Base-by-base conservation (phyloP, 208 protist species). In the Leishmania aethiopica region DNA sequence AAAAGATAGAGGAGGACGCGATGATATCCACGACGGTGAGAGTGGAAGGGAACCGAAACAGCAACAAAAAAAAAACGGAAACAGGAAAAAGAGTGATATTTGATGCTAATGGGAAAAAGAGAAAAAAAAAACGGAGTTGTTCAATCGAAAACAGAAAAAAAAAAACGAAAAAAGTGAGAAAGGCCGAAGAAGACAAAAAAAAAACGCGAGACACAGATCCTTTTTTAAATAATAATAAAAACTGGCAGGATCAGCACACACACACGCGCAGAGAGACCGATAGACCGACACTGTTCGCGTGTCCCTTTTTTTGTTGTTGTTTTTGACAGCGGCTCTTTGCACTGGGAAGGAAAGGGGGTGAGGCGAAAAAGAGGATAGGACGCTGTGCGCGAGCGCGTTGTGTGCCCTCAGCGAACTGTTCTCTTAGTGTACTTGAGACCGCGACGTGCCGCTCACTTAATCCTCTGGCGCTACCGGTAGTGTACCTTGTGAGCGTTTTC, bases 141-240 rank as follows among this genome's bases (percentile, higher is more conserved):
- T 55, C 51, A 55, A 55, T 22, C 51, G 15, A 55, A 55, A 55
- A 75, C 42, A 25, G 11, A 0, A 55, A 55, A 10, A 19, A 22
- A 19, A 55, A 19, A 5, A 45, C 4, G 15, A 55, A 75, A 53
- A 32, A 77, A 67, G 17, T 37, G n/a, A 78, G 82, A 32, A 59
- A 81, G 75, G 8, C 45, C 45, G 45, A 49, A 49, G 45, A 13
- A 47, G 45, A 47, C 4, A 10, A 78, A 51, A 85, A 42, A 71
- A 64, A 5, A 67, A 77, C 22, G 72, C 25, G 45, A 13, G 47
- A 51, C 11, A 67, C 75, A 25, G 15, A 77, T 62, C 42, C 66
- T 37, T 47, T 37, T 13, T 15, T 74, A 55, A 70, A 60, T 72
- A 82, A 79, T 49, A 49, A 80, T 10, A 74, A 45, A 13, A 49